Conservation (phyloP, 2,329 filamentous ascomycete species). For the Coniella vitis region DNA sequence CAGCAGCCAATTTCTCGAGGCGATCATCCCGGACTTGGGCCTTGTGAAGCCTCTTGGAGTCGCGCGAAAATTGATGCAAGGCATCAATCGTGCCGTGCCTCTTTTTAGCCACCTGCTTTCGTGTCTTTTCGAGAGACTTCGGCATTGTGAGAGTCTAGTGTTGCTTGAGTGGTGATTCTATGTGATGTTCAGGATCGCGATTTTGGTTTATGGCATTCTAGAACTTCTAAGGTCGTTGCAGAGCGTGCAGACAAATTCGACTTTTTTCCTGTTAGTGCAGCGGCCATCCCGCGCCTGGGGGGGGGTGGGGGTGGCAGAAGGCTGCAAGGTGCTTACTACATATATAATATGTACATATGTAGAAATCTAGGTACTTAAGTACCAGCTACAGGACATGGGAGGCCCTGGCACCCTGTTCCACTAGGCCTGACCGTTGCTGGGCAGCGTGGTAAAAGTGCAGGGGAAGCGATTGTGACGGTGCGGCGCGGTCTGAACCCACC, state of each 20-base stretch:
- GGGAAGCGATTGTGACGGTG: no score
- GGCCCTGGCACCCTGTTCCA: not conserved
- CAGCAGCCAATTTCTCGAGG: slow-evolving; percentile 63
- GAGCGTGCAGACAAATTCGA: not conserved
- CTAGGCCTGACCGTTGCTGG: not conserved
- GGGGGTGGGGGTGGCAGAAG: not conserved
- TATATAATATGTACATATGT: no score
- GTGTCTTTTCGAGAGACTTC: slow-evolving; percentile 70
- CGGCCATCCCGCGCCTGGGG: not conserved
- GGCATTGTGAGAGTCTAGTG: slow-evolving; percentile 60
- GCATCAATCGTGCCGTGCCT: slow-evolving; percentile 64
- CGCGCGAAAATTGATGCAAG: slow-evolving; percentile 82
- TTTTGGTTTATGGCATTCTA: no score
- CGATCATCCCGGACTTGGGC: slow-evolving; percentile 78
- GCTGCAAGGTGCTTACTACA: not conserved
- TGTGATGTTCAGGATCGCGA: no score
- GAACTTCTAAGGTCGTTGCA: no score
- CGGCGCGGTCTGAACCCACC: no score
- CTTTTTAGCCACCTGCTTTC: slow-evolving; percentile 89
- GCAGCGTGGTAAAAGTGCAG: not conserved
- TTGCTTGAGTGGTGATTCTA: no score
- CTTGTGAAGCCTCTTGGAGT: slow-evolving; percentile 73
- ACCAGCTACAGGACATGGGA: no score
- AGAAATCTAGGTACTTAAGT: no score
- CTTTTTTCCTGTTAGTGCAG: slow-evolving; percentile 7